phyloP scores from a whole-genome alignment of 176 grass and related monocot genomes.

The Lolium perenne region DNA sequence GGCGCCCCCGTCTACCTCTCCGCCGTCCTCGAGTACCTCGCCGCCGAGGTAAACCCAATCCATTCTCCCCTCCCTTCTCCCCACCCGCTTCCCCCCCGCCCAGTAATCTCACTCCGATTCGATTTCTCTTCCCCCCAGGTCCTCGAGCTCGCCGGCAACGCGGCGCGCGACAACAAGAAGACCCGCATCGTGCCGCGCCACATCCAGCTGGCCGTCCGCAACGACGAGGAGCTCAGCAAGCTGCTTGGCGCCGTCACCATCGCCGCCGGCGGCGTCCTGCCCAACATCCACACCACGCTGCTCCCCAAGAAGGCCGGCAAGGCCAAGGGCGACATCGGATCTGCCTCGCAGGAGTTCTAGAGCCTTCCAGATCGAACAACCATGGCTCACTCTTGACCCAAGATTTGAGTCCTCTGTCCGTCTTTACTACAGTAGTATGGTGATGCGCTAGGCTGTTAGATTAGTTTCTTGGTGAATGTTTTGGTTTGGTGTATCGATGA shows the following conservation, averaged over 20 bases:
- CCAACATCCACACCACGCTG: slow-evolving; percentile 56
- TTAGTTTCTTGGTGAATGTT: background rate
- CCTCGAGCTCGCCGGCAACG: slow-evolving; percentile 66
- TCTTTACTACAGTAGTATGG: no score
- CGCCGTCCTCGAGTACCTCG: slow-evolving; percentile 89
- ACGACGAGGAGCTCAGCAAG: slow-evolving; percentile 66
- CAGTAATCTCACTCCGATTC: background rate
- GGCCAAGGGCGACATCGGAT: slow-evolving; percentile 56
- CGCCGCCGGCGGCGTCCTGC: slow-evolving; percentile 56
- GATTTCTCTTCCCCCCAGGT: slow-evolving; percentile 24
- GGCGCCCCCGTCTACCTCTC: slow-evolving; percentile 80
- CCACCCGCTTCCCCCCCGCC: background rate
- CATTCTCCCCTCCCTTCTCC: background rate
- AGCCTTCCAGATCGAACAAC: background rate
- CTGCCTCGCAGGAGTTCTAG: slow-evolving; percentile 70
- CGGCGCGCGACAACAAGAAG: slow-evolving; percentile 77
- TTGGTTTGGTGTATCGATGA: background rate
- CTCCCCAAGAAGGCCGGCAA: slow-evolving; percentile 61
- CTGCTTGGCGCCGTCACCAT: slow-evolving; percentile 56
- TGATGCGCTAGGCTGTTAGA: background rate
- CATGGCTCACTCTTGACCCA: background rate
- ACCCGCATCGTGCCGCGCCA: slow-evolving; percentile 66
- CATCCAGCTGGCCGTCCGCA: slow-evolving; percentile 70
- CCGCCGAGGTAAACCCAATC: slow-evolving; percentile 51
- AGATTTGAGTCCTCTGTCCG: background rate